These are phyloP conservation scores for Helenozyma baotianmanensis DNA, from an alignment of 805 yeast species.

Conservation along the genomic window DNA sequence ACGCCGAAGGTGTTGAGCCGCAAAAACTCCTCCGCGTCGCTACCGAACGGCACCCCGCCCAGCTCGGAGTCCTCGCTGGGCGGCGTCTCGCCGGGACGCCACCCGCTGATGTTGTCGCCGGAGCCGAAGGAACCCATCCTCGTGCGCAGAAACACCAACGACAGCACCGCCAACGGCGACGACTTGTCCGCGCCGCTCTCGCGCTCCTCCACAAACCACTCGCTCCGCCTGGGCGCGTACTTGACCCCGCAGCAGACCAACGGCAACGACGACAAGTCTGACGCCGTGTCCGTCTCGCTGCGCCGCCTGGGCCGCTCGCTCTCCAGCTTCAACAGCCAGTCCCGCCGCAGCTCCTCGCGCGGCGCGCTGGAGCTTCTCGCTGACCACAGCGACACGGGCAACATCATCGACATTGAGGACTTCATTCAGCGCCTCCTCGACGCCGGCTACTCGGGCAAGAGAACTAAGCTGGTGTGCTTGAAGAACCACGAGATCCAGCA, in stretches of 20 bases:
- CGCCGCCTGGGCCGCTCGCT: constrained; percentile 15
- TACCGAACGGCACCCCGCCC: constrained; percentile 12
- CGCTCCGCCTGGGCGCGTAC: constrained; percentile 10
- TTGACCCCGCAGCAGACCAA: constrained; percentile 18
- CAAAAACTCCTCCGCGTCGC: constrained; percentile 23
- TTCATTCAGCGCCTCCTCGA: constrained; percentile 86
- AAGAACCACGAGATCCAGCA: constrained; percentile 79
- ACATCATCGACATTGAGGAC: constrained; percentile 65
- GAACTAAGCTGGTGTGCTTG: constrained; percentile 83
- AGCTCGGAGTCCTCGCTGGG: constrained; percentile 16
- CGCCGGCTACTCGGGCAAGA: constrained; percentile 93
- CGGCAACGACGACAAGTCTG: constrained; percentile 12
- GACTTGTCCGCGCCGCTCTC: constrained; percentile 18
- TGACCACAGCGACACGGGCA: constrained; percentile 11
- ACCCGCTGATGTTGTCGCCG: constrained; percentile 48
- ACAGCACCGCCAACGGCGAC: constrained; percentile 15
- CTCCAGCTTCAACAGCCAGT: constrained; percentile 9
- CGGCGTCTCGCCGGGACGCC: constrained; percentile 68
- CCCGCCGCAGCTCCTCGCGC: constrained; percentile 12
- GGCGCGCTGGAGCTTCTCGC: constrained; percentile 8
- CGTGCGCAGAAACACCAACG: constrained; percentile 48
- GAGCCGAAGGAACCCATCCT: constrained; percentile 75
- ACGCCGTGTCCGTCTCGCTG: constrained; percentile 15
- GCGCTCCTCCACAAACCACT: constrained; percentile 16
- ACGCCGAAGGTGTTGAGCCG: constrained; percentile 29